A percentile compares a stretch with the other conserved stretches of the same genome.
Evolutionary conservation across 345 rosid genomes (phyloP).

Genomic region (Sonneratia alba): DNA sequence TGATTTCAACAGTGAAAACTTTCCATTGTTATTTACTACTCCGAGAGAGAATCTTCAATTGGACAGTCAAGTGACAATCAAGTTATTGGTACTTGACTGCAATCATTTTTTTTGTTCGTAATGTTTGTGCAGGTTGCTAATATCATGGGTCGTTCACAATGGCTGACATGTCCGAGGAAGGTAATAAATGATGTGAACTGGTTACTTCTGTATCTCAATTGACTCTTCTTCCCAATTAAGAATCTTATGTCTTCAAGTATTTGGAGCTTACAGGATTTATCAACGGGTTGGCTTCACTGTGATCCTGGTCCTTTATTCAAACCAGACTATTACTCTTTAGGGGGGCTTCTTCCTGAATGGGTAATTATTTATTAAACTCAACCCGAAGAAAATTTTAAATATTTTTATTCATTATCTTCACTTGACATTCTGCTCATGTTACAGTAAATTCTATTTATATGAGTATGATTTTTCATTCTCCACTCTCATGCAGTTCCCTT

Average conservation of each 20-base stretch:
- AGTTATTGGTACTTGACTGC: background rate
- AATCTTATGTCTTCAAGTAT: background rate
- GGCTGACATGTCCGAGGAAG: constrained; percentile 96
- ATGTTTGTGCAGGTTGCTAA: constrained; percentile 70
- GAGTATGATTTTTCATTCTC: constrained; percentile 1
- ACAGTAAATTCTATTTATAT: background rate
- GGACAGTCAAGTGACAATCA: background rate
- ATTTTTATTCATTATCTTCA: background rate
- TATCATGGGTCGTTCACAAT: constrained; percentile 75
- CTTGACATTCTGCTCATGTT: background rate
- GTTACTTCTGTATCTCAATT: constrained; percentile 4
- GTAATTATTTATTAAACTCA: constrained; percentile 22
- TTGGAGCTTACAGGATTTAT: constrained; percentile 53
- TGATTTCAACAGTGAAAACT: background rate
- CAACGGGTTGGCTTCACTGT: constrained; percentile 90
- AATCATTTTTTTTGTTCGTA: background rate
- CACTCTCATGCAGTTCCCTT: constrained; percentile 51
- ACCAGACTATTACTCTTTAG: constrained; percentile 55
- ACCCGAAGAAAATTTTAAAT: background rate
- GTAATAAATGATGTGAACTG: constrained; percentile 26
- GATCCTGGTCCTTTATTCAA: constrained; percentile 89
- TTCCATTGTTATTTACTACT: too few relatives aligned
- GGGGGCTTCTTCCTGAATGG: constrained; percentile 62
- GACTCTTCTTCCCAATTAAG: background rate
- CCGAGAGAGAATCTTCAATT: background rate